phyloP scores from a whole-genome alignment of 768 basidiomycete genomes.

The Hirschioporus abietinus region DNA sequence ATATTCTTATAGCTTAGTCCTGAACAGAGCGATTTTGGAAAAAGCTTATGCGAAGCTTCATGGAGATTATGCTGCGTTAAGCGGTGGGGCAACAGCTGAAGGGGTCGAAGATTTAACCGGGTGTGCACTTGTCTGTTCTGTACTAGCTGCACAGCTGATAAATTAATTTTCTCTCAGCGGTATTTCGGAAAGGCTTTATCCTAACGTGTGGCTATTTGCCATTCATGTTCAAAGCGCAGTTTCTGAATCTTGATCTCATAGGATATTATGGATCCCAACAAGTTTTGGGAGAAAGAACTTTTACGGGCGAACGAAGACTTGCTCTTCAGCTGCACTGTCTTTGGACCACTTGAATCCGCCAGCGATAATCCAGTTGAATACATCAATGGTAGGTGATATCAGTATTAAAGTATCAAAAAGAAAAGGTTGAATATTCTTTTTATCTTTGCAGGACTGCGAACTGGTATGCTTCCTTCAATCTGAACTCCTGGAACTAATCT shows the following conservation, averaged over 20 bases:
- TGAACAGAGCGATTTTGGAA: conserved; percentile 23
- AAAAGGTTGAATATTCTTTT: too few species aligned
- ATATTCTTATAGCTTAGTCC: neutral
- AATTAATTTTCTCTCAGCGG: neutral
- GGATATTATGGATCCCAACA: conserved; percentile 46
- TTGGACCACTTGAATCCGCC: conserved; percentile 4
- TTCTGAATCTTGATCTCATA: conserved; percentile 10
- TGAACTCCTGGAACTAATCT: neutral
- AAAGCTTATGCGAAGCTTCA: conserved; percentile 32
- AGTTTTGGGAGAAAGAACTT: conserved; percentile 53
- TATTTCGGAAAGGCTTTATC: conserved; percentile 4
- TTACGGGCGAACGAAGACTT: conserved; percentile 44
- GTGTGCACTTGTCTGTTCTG: conserved; percentile 12
- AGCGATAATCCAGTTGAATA: too few species aligned
- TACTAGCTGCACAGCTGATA: neutral
- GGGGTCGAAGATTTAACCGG: conserved; percentile 24
- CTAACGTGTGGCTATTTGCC: conserved; percentile 13
- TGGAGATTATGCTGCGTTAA: conserved; percentile 27
- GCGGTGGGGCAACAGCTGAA: conserved; percentile 21
- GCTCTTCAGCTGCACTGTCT: conserved; percentile 47
- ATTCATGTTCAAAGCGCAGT: conserved; percentile 3
- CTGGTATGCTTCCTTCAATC: neutral
- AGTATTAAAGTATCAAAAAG: conserved; percentile 17
- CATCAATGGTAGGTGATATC: conserved; percentile 19
- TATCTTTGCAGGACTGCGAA: conserved; percentile 4